phyloP scores from a whole-genome alignment of 345 rosid genomes.

The Trapa incisa region DNA sequence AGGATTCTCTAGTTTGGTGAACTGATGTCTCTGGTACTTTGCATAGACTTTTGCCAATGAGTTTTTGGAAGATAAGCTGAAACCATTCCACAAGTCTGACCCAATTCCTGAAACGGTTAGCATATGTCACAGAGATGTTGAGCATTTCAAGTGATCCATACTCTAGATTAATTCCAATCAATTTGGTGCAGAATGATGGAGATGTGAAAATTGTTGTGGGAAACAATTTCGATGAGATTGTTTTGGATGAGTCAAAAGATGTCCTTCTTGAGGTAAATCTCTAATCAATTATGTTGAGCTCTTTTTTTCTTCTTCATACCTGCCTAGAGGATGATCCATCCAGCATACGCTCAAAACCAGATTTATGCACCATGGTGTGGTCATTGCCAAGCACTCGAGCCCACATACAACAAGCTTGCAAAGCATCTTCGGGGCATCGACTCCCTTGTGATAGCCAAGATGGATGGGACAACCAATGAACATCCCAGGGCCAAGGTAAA shows the following conservation, averaged over 20 bases:
- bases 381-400: constrained; percentile 93
- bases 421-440: constrained; percentile 68
- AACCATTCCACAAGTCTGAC: constrained; percentile 91
- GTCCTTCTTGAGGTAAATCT: constrained; percentile 85
- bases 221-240: constrained; percentile 79
- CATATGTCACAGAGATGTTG: background rate
- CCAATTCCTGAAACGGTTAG: constrained; percentile 87
- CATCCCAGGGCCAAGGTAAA: constrained; percentile 16
- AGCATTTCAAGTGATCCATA: background rate
- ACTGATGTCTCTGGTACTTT: background rate
- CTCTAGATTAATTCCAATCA: background rate
- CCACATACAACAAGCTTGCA: constrained; percentile 84
- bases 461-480: constrained; percentile 98
- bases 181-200: constrained; percentile 57
- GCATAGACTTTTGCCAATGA: constrained; percentile 54
- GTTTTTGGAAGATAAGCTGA: constrained; percentile 65
- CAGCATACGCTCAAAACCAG: constrained; percentile 22
- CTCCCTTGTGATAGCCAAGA: constrained; percentile 82
- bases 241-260: constrained; percentile 89
- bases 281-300: background rate
- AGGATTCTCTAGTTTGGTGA: background rate
- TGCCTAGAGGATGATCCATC: constrained; percentile 2
- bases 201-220: constrained; percentile 97
- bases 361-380: constrained; percentile 99
- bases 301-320: background rate